Percentiles rank a stretch among this genome's conserved stretches.
Conservation (phyloP, 2,329 filamentous ascomycete species). For the Diaporthe sp. region DNA sequence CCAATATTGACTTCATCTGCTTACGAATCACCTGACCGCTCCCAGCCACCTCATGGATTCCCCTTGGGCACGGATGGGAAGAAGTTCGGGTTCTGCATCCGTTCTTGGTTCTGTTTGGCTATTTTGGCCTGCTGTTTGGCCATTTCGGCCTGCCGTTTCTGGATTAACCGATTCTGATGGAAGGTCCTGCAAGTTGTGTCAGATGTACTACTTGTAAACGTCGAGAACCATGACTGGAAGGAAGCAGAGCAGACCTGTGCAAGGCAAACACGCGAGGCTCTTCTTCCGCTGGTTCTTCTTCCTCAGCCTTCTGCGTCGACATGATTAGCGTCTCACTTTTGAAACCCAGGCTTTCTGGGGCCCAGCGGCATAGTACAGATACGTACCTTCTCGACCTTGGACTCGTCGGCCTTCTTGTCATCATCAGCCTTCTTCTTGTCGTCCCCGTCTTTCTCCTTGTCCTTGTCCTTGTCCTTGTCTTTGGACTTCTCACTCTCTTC, state of each 20-base stretch:
- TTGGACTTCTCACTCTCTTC: slow-evolving; percentile 70
- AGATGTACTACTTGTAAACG: neutral
- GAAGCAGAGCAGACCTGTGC: slow-evolving; percentile 72
- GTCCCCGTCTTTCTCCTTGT: slow-evolving; percentile 54
- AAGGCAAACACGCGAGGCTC: slow-evolving; percentile 86
- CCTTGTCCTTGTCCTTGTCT: slow-evolving; percentile 61
- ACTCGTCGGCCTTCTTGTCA: slow-evolving; percentile 52
- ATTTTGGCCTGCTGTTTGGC: slow-evolving; percentile 68
- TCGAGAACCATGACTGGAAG: slow-evolving; percentile 40
- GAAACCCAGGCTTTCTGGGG: neutral
- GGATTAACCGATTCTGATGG: slow-evolving; percentile 86
- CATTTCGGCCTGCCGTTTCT: slow-evolving; percentile 81
- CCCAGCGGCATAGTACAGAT: slow-evolving; percentile 8
- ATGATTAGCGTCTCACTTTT: slow-evolving; percentile 52
- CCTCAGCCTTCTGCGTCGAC: slow-evolving; percentile 53
- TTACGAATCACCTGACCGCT: neutral
- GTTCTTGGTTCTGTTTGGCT: slow-evolving; percentile 85
- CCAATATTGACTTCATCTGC: slow-evolving; percentile 43
- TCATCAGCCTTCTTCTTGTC: slow-evolving; percentile 57
- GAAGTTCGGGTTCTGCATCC: slow-evolving; percentile 80
- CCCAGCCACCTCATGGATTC: slow-evolving; percentile 53
- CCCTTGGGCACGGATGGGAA: slow-evolving; percentile 89
- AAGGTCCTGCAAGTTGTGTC: slow-evolving; percentile 73
- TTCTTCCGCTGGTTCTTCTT: slow-evolving; percentile 65
- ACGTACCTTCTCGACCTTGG: slow-evolving; percentile 48